These are phyloP conservation scores for Microbotryomycetes sp. DNA, from an alignment of 1,284 basidiomycete genomes.

Conservation along the genomic window DNA sequence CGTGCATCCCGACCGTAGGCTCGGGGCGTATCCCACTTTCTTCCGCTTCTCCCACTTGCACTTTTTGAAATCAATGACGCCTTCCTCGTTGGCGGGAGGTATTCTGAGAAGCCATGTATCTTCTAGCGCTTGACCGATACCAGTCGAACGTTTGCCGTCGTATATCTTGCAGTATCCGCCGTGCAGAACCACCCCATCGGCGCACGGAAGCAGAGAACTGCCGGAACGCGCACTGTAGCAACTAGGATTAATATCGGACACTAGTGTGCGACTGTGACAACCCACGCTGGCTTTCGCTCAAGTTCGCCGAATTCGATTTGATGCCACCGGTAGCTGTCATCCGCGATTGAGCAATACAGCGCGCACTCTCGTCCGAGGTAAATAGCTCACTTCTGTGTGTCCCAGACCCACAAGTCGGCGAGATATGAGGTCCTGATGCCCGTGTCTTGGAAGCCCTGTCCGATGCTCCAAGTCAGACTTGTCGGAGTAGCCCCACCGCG, in stretches of 20 bases:
- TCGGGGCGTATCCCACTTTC: constrained; percentile 55
- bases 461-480: constrained; percentile 1
- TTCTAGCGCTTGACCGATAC: constrained; percentile 65
- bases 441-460: constrained; percentile 24
- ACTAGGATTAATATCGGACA: not conserved
- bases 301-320: constrained; percentile 65
- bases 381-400: constrained; percentile 20
- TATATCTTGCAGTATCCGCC: constrained; percentile 93
- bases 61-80: constrained; percentile 46
- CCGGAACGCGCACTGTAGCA: constrained; percentile 61
- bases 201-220: constrained; percentile 73
- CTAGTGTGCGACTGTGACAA: not conserved
- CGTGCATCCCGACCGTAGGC: constrained; percentile 68
- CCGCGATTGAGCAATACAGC: too few species aligned
- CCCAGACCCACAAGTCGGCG: constrained; percentile 35
- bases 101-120: constrained; percentile 83
- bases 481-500: not conserved
- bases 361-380: not conserved
- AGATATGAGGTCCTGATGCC: constrained; percentile 33
- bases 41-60: constrained; percentile 83
- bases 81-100: constrained; percentile 23
- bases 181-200: constrained; percentile 75
- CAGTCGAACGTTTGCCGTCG: constrained; percentile 70
- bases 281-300: constrained; percentile 53
- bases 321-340: constrained; percentile 78